Base-by-base conservation (phyloP, 139 green algal genomes). In the Chlorella sp. region DNA sequence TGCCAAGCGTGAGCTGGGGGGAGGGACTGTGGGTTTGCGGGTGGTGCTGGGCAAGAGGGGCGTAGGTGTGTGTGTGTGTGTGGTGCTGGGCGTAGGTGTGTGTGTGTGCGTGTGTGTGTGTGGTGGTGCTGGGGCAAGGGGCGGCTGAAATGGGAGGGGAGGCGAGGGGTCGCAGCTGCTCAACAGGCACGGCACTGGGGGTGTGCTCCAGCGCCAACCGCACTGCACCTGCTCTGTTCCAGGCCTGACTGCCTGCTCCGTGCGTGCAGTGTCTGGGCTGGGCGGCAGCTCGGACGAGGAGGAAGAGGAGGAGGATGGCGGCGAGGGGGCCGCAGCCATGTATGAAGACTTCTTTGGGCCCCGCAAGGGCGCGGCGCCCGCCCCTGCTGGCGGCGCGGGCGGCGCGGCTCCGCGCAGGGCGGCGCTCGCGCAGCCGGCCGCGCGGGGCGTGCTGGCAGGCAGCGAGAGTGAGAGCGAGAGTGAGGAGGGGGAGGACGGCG, bases 291-390 rank as follows among this genome's bases (percentile, higher is more conserved):
- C 36, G 19, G 77, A 56, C 8, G 45, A 71, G 6, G 61, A 67
- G 15, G 55, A 60, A 40, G 46, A 53, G 5, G 79, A 81, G 25
- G 48, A 80, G 17, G 78, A 71, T 6, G 62, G 64, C 27, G 71
- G 42, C 4, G 46, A 38, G 0, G 60, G 77, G 1, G 71, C 43
- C 1, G 55, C 63, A 1, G 80, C 76, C 17, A 90, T 84, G 66
- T 95, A 94, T 79, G 67, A 82, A 31, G 90, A 94, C 77, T 95
- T 95, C 41, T 95, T 94, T 59, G 90, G 90, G 0, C 70, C 79
- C 19, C 66, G 74, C 6, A 59, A 63, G n/a, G 73, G 33, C 36
- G 40, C 62, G n/a, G 5, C 11, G 23, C 23, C 40, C 25, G 51
- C 33, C 8, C 38, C 29, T 59, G 51, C 14, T 59, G 51, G 6